Conservation (phyloP, 179 eudicot genomes). For the Heliamphora pulchella region DNA sequence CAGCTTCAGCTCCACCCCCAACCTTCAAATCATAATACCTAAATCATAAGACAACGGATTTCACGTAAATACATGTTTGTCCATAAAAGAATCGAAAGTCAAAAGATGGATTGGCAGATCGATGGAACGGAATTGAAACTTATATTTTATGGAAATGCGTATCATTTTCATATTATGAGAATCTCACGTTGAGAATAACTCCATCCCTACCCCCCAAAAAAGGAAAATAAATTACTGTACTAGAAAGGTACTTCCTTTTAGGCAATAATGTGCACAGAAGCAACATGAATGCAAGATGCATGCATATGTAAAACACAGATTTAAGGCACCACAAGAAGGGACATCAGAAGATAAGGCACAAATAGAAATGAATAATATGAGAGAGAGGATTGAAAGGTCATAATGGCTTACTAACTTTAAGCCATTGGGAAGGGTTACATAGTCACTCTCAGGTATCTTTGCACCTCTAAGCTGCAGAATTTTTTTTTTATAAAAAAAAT, state of each 20-base stretch:
- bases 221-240: no score
- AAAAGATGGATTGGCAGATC: not conserved
- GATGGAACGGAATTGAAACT: not conserved
- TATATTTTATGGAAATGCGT: not conserved
- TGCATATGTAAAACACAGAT: no score
- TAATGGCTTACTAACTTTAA: constrained; percentile 56
- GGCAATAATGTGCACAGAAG: not conserved
- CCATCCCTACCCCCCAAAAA: no score
- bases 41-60: constrained; percentile 19
- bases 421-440: constrained; percentile 72
- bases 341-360: not conserved
- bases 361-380: not conserved
- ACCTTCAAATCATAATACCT: constrained; percentile 94
- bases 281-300: not conserved
- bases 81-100: not conserved
- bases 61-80: no score
- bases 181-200: not conserved
- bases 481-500: constrained; percentile 4
- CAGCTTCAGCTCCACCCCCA: constrained; percentile 76
- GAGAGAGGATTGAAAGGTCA: not conserved
- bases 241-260: no score
- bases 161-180: not conserved
- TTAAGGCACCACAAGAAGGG: not conserved
- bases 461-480: constrained; percentile 74
- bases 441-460: constrained; percentile 82